Percentiles rank a stretch among this genome's conserved stretches.
Conservation (phyloP, 2,329 filamentous ascomycete genomes). For the Colletotrichum cuscutae region DNA sequence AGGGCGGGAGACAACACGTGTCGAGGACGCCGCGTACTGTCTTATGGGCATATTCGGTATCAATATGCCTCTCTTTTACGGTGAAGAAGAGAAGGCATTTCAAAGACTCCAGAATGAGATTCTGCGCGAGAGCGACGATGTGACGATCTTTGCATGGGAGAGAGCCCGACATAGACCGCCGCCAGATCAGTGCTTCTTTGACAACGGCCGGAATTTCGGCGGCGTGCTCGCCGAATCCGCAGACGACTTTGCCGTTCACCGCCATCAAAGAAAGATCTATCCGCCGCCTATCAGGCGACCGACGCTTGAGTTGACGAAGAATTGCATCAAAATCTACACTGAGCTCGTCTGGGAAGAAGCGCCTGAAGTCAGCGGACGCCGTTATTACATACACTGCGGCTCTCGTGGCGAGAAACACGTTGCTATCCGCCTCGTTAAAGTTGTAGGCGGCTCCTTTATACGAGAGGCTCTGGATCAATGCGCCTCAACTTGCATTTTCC, state of each 20-base stretch:
- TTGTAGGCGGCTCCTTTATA: neutral
- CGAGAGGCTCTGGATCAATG: neutral
- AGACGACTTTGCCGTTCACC: neutral
- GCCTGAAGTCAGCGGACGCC: too few species aligned
- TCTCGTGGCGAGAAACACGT: neutral
- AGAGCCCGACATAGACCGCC: neutral
- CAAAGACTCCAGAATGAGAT: constrained; percentile 29
- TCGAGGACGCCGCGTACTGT: constrained; percentile 41
- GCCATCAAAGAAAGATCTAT: neutral
- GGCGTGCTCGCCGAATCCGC: neutral
- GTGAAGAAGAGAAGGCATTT: constrained; percentile 39
- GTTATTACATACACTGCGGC: neutral
- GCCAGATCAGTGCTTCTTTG: neutral
- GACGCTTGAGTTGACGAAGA: neutral
- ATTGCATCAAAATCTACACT: neutral
- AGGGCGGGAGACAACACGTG: constrained; percentile 33
- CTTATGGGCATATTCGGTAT: constrained; percentile 41
- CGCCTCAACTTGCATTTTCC: neutral
- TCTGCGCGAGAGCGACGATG: neutral
- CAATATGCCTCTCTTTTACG: constrained; percentile 41
- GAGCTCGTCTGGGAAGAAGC: neutral
- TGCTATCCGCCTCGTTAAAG: neutral
- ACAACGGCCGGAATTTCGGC: neutral
- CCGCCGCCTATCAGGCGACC: neutral
- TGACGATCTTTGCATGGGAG: neutral